Base-by-base conservation (phyloP, 768 basidiomycete species). In the Aureoboletus auriporus region DNA sequence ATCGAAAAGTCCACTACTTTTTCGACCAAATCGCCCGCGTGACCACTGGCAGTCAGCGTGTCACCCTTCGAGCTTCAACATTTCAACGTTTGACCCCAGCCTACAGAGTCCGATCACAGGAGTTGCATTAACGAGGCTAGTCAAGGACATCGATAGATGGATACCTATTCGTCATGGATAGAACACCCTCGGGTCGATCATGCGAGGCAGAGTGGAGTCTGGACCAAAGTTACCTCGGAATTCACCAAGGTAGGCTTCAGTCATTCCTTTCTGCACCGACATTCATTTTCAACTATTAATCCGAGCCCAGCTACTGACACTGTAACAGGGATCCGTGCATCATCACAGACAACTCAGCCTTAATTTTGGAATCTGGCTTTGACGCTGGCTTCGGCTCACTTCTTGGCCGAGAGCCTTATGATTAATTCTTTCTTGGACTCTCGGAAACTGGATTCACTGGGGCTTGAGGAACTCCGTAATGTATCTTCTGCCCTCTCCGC, bases 341-440 rank as follows among this genome's bases (percentile, higher is more conserved):
- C 57, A 88, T 84, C 0, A 83, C 86, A 5, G 95, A 94, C 4
- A 98, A 97, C 64, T 86, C 93, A 63, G 74, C 78, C 0, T 84
- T 83, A 23, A 23, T 23, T 3, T 75, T 97, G 2, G 95, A 99
- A 60, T 73, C 83, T 53, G 95, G 95, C 1, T 98, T 99, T 60
- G 91, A 99, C 66, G 71, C 75, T 4, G 93, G 89, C 2, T 97
- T 91, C 59, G 82, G 93, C 1, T 82, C 76, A 3, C 86, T 89
- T 0, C 66, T 87, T 12, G 92, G 93, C 0, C 79, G 84, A 23
- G 77, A 88, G 51, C 65, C 97, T 2, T 7, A 84, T 82, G 0
- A 62, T 92, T 7, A 66, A 86, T 16, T 62, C 81, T 3, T 75
- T 84, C 51, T 68, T 92, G 41, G 57, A 71, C 26, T 69, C 75